These are phyloP conservation scores for Coemansia sp. DNA, from an alignment of 192 early-diverging fungal species.

Conservation along the genomic window DNA sequence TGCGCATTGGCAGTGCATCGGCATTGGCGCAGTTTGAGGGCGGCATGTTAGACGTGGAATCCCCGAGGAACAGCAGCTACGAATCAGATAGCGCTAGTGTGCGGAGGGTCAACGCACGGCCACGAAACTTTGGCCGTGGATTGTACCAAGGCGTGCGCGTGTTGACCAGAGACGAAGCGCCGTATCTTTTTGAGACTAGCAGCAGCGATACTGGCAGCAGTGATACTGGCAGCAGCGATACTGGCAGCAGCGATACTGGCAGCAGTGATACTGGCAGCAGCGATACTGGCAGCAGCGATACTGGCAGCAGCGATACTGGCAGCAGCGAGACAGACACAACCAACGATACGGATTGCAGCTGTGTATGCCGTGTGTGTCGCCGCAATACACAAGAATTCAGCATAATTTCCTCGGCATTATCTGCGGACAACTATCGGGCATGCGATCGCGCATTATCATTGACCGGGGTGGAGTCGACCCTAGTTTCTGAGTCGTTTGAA, in stretches of 20 bases:
- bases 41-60: not conserved
- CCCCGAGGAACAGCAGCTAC: not conserved
- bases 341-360: not conserved
- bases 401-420: not conserved
- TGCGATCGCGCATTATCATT: not conserved
- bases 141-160: conserved; percentile 17
- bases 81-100: not conserved
- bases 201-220: not conserved
- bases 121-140: conserved; percentile 12
- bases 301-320: not conserved
- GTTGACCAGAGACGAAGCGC: conserved; percentile 17
- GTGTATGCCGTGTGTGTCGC: not conserved
- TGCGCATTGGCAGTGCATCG: conserved; percentile 5
- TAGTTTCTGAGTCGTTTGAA: conserved; percentile 16
- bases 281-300: not conserved
- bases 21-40: not conserved
- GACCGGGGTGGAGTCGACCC: conserved; percentile 8
- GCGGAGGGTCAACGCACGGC: not conserved
- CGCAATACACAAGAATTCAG: not conserved
- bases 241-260: not conserved
- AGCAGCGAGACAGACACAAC: not conserved
- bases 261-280: not conserved
- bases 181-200: conserved; percentile 15
- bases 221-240: no score
- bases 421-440: not conserved